phyloP scores from a whole-genome alignment of 306 rosid genomes.

The Cajanus cajan region DNA sequence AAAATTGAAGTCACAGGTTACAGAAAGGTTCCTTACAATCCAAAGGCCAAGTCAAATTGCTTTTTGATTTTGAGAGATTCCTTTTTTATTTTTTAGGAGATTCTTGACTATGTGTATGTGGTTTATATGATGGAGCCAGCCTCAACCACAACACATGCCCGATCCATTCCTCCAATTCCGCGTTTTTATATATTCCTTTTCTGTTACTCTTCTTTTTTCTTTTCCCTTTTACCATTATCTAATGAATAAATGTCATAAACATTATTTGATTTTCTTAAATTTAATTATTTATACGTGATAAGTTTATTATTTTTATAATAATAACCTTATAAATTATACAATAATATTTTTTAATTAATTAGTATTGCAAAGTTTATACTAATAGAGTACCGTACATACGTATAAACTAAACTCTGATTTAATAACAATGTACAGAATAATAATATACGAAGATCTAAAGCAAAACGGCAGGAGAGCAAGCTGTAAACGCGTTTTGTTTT shows the following conservation, averaged over 20 bases:
- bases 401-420: too few relatives aligned
- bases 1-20: not conserved
- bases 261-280: too few relatives aligned
- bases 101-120: not conserved
- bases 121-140: not conserved
- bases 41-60: constrained; percentile 20
- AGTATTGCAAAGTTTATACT: too few relatives aligned
- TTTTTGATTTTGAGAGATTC: constrained; percentile 15
- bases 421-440: not conserved
- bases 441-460: constrained; percentile 12
- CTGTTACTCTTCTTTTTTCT: not conserved
- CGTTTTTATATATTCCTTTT: constrained; percentile 24
- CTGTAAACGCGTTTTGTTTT: constrained; percentile 56
- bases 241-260: not conserved
- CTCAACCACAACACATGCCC: not conserved
- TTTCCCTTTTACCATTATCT: constrained; percentile 15
- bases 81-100: not conserved
- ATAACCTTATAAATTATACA: too few relatives aligned
- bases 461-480: constrained; percentile 29
- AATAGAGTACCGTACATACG: too few relatives aligned
- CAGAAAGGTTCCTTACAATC: not conserved
- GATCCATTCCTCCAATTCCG: constrained; percentile 13
- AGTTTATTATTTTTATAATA: too few relatives aligned
- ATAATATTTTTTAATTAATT: too few relatives aligned
- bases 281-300: too few relatives aligned